Percentiles rank a stretch among this genome's conserved stretches.
These are phyloP conservation scores for Decorospora gaudefroyi DNA, from an alignment of 2,329 filamentous ascomycete species.

Conservation along the genomic window DNA sequence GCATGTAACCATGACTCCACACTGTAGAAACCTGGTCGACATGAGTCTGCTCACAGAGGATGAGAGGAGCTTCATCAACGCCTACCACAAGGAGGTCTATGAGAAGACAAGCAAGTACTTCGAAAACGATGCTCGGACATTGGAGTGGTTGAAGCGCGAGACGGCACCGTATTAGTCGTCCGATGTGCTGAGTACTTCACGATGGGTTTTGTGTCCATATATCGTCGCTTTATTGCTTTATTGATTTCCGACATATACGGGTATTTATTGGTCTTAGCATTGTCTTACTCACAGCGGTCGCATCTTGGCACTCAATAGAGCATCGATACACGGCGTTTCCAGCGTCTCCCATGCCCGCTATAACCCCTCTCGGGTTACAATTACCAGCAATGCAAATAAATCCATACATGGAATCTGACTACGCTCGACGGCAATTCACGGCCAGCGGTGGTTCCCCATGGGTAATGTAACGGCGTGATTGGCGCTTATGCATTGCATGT, in stretches of 20 bases:
- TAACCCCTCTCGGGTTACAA: slow-evolving; percentile 13
- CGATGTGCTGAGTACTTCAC: background rate
- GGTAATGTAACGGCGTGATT: slow-evolving; percentile 25
- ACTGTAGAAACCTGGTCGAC: slow-evolving; percentile 88
- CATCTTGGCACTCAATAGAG: slow-evolving; percentile 15
- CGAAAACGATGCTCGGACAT: slow-evolving; percentile 69
- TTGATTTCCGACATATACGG: slow-evolving; percentile 6
- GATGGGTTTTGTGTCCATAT: too few species aligned
- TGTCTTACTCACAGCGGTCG: slow-evolving; percentile 21
- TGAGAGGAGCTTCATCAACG: slow-evolving; percentile 86
- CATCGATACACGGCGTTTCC: slow-evolving; percentile 19
- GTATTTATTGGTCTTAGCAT: slow-evolving; percentile 23
- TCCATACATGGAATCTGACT: slow-evolving; percentile 18
- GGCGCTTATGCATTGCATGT: slow-evolving; percentile 22
- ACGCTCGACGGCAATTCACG: slow-evolving; percentile 35
- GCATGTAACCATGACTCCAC: slow-evolving; percentile 95
- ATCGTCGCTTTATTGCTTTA: slow-evolving; percentile 3
- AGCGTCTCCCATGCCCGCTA: slow-evolving; percentile 15
- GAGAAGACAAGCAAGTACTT: slow-evolving; percentile 82
- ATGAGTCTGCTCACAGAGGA: slow-evolving; percentile 67
- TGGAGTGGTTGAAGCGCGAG: slow-evolving; percentile 84
- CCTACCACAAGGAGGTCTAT: slow-evolving; percentile 79
- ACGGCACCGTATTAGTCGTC: slow-evolving; percentile 61
- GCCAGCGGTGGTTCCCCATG: slow-evolving; percentile 6
- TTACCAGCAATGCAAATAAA: slow-evolving; percentile 2